Evolutionary conservation across 495 filamentous ascomycete genomes (phyloP).

Genomic region (Penicillium parvum): DNA sequence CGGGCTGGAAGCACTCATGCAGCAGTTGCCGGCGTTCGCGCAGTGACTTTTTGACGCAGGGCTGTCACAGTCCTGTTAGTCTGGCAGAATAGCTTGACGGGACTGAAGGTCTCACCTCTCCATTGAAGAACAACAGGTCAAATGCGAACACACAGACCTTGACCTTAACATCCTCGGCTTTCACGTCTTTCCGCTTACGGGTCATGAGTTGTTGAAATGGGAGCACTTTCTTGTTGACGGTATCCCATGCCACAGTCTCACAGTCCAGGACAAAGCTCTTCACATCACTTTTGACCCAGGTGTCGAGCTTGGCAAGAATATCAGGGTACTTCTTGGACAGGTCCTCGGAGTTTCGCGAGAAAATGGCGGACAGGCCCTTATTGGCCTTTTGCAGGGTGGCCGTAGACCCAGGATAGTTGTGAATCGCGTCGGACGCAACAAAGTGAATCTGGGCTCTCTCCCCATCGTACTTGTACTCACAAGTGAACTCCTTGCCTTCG

Average conservation of each 20-base stretch:
- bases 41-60: conserved; percentile 80
- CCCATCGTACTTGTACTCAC: conserved; percentile 98
- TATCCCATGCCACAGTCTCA: conserved; percentile 98
- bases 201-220: conserved; percentile 99
- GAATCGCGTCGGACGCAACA: conserved; percentile 72
- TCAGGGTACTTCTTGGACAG: conserved; percentile 97
- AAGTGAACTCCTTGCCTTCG: conserved; percentile 91
- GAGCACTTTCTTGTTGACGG: conserved; percentile 83
- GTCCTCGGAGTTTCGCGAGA: conserved; percentile 95
- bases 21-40: conserved; percentile 79
- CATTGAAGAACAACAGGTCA: conserved; percentile 90
- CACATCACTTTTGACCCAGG: conserved; percentile 84
- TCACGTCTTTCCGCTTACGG: conserved; percentile 94
- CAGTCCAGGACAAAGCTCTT: conserved; percentile 96
- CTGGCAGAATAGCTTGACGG: no score
- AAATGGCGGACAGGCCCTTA: conserved; percentile 77
- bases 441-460: conserved; percentile 97
- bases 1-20: conserved; percentile 63
- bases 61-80: no score
- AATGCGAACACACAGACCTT: conserved; percentile 98
- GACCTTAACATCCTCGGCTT: conserved; percentile 92
- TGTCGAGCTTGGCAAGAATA: conserved; percentile 77
- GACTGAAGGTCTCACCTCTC: conserved; percentile 54
- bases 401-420: conserved; percentile 54
- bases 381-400: conserved; percentile 46